These are phyloP conservation scores for Lippia alba DNA, from an alignment of 305 asterid genomes.

Conservation along the genomic window DNA sequence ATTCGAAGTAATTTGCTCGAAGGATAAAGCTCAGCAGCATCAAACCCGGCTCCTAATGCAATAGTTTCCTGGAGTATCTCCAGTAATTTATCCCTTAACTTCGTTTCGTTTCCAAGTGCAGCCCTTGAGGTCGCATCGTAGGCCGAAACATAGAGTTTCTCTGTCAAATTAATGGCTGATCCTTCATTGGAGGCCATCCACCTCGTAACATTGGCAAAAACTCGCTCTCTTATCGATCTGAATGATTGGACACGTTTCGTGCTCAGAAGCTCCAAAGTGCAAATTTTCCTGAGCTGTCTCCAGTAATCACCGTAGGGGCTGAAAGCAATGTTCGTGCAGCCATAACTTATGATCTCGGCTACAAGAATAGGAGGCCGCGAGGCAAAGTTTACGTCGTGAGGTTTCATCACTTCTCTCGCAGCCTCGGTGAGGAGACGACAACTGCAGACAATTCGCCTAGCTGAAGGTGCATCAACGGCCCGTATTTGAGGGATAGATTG, in stretches of 20 bases:
- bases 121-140: conserved; percentile 22
- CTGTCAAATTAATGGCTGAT: conserved; percentile 27
- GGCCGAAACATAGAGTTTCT: neutral
- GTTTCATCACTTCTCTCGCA: conserved; percentile 40
- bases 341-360: conserved; percentile 35
- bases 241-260: conserved; percentile 38
- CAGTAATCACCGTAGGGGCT: conserved; percentile 43
- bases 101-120: conserved; percentile 17
- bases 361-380: conserved; percentile 29
- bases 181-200: conserved; percentile 32
- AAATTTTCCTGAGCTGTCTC: conserved; percentile 43
- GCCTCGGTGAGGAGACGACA: conserved; percentile 37
- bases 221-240: conserved; percentile 26
- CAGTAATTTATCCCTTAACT: neutral
- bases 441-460: conserved; percentile 37
- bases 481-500: conserved; percentile 30
- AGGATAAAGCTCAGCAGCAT: conserved; percentile 1
- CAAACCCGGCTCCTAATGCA: neutral
- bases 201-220: neutral
- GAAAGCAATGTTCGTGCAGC: conserved; percentile 22
- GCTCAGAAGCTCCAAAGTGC: conserved; percentile 42
- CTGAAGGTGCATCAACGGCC: conserved; percentile 42
- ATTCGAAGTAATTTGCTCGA: neutral
- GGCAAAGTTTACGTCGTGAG: conserved; percentile 42
- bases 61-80: neutral